Conservation (phyloP, 257 asterid species). For the Przewalskia tangutica region DNA sequence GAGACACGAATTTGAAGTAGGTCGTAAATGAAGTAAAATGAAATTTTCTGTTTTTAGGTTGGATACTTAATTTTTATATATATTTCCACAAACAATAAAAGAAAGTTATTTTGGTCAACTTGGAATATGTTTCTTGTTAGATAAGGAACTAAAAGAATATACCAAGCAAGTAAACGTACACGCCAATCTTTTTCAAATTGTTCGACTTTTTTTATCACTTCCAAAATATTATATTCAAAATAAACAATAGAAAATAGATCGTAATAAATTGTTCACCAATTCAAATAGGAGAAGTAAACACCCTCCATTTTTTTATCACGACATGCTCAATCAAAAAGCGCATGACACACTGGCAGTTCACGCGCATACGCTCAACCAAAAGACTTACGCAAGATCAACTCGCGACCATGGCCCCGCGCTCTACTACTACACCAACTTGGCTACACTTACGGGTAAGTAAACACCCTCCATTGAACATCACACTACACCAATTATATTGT, state of each 20-base stretch:
- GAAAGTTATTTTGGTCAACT: background rate
- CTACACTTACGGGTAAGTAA: too few relatives aligned
- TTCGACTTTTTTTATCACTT: background rate
- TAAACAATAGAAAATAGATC: background rate
- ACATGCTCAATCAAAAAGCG: too few relatives aligned
- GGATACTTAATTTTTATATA: background rate
- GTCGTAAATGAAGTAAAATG: background rate
- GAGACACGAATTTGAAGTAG: background rate
- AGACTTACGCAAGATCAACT: too few relatives aligned
- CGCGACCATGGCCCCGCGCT: too few relatives aligned
- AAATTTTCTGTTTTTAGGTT: background rate
- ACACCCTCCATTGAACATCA: too few relatives aligned
- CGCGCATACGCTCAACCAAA: too few relatives aligned
- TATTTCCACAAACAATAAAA: background rate
- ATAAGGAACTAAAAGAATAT: background rate
- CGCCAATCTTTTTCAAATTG: background rate
- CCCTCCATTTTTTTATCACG: too few relatives aligned
- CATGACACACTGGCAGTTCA: too few relatives aligned
- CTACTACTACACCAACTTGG: too few relatives aligned
- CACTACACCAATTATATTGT: too few relatives aligned
- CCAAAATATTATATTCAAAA: background rate
- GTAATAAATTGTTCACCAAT: background rate
- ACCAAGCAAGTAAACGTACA: background rate
- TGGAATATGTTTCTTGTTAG: background rate
- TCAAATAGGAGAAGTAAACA: background rate